phyloP scores from a whole-genome alignment of 2,329 filamentous ascomycete genomes.

The Aspergillus felis region DNA sequence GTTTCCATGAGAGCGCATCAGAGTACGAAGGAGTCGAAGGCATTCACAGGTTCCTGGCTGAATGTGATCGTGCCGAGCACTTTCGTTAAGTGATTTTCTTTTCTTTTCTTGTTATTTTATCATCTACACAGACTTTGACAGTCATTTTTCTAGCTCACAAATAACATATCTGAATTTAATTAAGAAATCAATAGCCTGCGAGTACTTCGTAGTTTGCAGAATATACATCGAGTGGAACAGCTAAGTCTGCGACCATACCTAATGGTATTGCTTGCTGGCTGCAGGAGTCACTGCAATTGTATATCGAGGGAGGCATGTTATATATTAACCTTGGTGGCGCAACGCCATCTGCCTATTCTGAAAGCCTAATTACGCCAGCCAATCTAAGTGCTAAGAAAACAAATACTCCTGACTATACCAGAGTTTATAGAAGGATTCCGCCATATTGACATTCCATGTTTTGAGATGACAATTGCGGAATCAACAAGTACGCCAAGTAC shows the following conservation, averaged over 20 bases:
- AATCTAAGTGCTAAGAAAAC: not conserved
- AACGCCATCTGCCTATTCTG: not conserved
- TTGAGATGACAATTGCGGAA: no score
- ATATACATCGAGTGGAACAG: not conserved
- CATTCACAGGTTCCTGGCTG: slow-evolving; percentile 62
- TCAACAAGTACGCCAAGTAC: no score
- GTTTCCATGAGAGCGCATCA: slow-evolving; percentile 34
- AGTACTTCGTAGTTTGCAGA: slow-evolving; percentile 1
- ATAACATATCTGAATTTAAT: not conserved
- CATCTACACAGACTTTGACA: slow-evolving; percentile 14
- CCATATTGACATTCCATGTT: no score
- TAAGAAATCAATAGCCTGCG: not conserved
- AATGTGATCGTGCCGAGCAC: slow-evolving; percentile 52
- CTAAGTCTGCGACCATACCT: not conserved
- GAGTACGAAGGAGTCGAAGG: slow-evolving; percentile 63
- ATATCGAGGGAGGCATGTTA: no score
- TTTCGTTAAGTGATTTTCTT: slow-evolving; percentile 1
- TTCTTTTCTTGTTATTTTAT: slow-evolving; percentile 2
- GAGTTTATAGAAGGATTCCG: no score
- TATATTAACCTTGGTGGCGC: not conserved
- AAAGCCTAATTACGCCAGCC: not conserved
- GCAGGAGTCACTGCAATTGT: no score
- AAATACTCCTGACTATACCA: slow-evolving; percentile 52
- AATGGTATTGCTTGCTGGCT: not conserved
- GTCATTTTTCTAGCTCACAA: slow-evolving; percentile 3